Conservation (phyloP, 306 rosid species). For the Vigna radiata region DNA sequence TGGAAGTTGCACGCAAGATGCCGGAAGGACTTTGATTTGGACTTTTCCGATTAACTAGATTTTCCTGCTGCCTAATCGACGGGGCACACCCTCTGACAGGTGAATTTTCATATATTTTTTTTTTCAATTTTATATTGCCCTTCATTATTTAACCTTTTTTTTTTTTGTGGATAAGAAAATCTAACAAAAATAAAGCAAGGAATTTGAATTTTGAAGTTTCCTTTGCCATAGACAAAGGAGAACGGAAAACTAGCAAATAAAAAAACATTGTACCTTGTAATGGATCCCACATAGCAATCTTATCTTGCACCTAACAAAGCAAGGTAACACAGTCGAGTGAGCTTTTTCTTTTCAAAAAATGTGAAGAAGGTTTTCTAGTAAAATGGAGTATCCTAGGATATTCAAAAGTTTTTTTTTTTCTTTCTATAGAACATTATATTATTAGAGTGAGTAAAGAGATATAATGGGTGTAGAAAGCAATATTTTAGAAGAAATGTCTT, state of each 20-base stretch:
- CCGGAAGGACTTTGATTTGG: slow-evolving; percentile 35
- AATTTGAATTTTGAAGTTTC: slow-evolving; percentile 33
- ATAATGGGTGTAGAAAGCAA: too few relatives aligned
- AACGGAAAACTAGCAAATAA: neutral
- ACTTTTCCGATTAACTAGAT: slow-evolving; percentile 27
- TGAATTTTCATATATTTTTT: neutral
- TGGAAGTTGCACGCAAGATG: slow-evolving; percentile 34
- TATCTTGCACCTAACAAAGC: slow-evolving; percentile 1
- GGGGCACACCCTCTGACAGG: slow-evolving; percentile 29
- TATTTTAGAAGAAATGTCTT: neutral
- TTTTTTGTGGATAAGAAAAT: slow-evolving; percentile 4
- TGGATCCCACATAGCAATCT: slow-evolving; percentile 1
- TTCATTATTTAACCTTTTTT: slow-evolving; percentile 1
- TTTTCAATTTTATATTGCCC: neutral
- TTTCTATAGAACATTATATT: too few relatives aligned
- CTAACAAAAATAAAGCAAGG: neutral
- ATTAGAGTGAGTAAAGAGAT: too few relatives aligned
- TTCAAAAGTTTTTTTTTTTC: neutral
- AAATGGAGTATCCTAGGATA: neutral
- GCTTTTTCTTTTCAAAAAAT: slow-evolving; percentile 1
- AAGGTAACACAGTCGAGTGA: neutral
- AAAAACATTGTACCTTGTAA: neutral
- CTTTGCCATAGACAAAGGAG: neutral
- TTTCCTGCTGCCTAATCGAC: slow-evolving; percentile 40
- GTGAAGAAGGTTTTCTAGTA: neutral